These are phyloP conservation scores for Isatis tinctoria DNA, from an alignment of 345 rosid species.

Conservation along the genomic window DNA sequence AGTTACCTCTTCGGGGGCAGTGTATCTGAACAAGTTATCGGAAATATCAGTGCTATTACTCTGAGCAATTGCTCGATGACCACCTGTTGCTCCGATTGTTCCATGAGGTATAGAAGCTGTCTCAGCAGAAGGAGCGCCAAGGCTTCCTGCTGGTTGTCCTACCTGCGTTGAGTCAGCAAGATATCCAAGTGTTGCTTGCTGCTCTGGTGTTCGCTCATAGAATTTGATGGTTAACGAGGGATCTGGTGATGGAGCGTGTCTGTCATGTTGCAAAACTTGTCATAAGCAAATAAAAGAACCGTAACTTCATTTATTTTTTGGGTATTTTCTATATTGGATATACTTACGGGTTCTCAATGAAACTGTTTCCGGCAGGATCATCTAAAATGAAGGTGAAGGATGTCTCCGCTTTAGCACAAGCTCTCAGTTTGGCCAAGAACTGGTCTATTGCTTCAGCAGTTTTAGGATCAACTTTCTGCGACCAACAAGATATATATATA, in stretches of 20 bases:
- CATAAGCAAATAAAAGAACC: background rate
- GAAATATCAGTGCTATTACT: slow-evolving; percentile 76
- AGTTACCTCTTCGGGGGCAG: slow-evolving; percentile 88
- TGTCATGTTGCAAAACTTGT: slow-evolving; percentile 26
- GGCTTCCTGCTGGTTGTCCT: slow-evolving; percentile 34
- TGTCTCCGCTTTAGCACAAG: slow-evolving; percentile 63
- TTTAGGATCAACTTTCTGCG: slow-evolving; percentile 80
- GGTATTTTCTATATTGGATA: background rate
- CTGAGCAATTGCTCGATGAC: slow-evolving; percentile 88
- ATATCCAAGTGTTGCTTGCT: slow-evolving; percentile 77
- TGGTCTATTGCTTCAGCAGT: slow-evolving; percentile 89
- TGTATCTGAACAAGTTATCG: slow-evolving; percentile 68
- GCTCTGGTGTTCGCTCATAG: slow-evolving; percentile 84
- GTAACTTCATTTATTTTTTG: background rate
- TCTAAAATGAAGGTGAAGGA: slow-evolving; percentile 77
- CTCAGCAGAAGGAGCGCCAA: slow-evolving; percentile 32
- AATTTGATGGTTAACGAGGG: slow-evolving; percentile 68
- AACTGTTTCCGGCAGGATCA: slow-evolving; percentile 96
- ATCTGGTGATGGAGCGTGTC: slow-evolving; percentile 86
- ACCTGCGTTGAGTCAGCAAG: slow-evolving; percentile 47
- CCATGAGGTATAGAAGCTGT: slow-evolving; percentile 55
- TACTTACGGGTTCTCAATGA: slow-evolving; percentile 91
- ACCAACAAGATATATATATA: slow-evolving; percentile 6
- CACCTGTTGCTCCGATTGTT: slow-evolving; percentile 75
- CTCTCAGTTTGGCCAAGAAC: slow-evolving; percentile 71